Conservation (phyloP, 805 yeast genomes). For the Cyberlindnera americana region DNA sequence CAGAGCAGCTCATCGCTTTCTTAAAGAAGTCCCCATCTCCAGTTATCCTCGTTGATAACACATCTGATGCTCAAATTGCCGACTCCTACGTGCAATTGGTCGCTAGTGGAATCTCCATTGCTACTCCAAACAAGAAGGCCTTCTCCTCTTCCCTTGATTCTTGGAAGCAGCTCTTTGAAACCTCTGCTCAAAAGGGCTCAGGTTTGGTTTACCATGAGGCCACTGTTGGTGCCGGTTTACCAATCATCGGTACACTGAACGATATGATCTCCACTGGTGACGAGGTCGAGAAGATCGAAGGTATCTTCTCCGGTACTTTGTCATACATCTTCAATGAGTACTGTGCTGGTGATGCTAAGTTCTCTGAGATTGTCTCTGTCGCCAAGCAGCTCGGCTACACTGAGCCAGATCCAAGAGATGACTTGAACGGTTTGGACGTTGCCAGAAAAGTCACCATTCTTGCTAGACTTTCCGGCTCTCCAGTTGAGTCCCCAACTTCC, state of each 20-base stretch:
- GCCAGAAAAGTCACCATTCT: slow-evolving; percentile 97
- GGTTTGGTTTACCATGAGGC: slow-evolving; percentile 95
- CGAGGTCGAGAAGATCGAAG: slow-evolving; percentile 86
- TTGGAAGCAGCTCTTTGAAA: slow-evolving; percentile 73
- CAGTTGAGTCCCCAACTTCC: slow-evolving; percentile 81
- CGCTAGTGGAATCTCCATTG: slow-evolving; percentile 79
- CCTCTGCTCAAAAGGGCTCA: slow-evolving; percentile 47
- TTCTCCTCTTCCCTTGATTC: slow-evolving; percentile 71
- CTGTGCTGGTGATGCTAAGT: slow-evolving; percentile 70
- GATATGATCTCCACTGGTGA: slow-evolving; percentile 94
- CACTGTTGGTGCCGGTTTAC: slow-evolving; percentile 98
- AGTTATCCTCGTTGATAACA: slow-evolving; percentile 87
- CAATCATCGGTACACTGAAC: slow-evolving; percentile 82
- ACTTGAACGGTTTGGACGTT: slow-evolving; percentile 94
- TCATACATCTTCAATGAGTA: slow-evolving; percentile 94
- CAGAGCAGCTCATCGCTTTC: slow-evolving; percentile 56
- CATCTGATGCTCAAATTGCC: slow-evolving; percentile 80
- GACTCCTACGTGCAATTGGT: slow-evolving; percentile 72
- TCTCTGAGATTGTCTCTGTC: slow-evolving; percentile 82
- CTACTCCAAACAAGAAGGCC: slow-evolving; percentile 98
- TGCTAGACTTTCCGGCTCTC: slow-evolving; percentile 87
- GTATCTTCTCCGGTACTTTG: slow-evolving; percentile 93
- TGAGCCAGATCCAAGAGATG: slow-evolving; percentile 99
- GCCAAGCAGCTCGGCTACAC: slow-evolving; percentile 95
- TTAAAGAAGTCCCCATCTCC: slow-evolving; percentile 68